Percentiles rank a stretch among this genome's conserved stretches.
Conservation (phyloP, 495 filamentous ascomycete species). For the Tuber microsphaerosporum region DNA sequence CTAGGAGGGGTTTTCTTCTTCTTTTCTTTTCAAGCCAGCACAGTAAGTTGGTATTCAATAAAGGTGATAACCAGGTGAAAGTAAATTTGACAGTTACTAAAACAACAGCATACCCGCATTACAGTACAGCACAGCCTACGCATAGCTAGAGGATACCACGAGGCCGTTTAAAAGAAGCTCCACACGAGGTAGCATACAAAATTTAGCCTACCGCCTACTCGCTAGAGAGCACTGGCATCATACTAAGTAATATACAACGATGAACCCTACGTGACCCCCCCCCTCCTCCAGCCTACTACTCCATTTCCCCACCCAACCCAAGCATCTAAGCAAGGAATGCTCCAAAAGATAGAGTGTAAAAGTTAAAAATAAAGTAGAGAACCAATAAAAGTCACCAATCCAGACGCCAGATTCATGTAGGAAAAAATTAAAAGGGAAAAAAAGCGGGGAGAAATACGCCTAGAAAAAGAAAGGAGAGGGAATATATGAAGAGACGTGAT, state of each 20-base stretch:
- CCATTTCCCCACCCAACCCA: neutral
- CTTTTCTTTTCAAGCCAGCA: neutral
- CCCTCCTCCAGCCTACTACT: neutral
- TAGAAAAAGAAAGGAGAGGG: neutral
- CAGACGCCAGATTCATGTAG: slow-evolving; percentile 2
- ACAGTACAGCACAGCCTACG: neutral
- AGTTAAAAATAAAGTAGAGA: neutral
- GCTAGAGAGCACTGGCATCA: neutral
- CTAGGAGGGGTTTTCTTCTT: too few species aligned
- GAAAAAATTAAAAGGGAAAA: neutral
- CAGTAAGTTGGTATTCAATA: neutral
- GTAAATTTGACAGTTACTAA: neutral
- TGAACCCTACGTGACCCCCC: neutral
- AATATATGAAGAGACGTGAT: neutral
- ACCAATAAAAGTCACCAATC: neutral
- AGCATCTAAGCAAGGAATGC: neutral
- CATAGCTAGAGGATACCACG: neutral
- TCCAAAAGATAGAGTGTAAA: neutral
- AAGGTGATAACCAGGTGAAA: neutral
- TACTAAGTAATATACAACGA: neutral
- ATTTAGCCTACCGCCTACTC: neutral
- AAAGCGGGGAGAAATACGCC: neutral
- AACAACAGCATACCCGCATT: neutral
- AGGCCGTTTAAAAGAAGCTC: neutral
- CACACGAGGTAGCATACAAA: neutral